Base-by-base conservation (phyloP, 345 rosid genomes). In the Garcia nutans region DNA sequence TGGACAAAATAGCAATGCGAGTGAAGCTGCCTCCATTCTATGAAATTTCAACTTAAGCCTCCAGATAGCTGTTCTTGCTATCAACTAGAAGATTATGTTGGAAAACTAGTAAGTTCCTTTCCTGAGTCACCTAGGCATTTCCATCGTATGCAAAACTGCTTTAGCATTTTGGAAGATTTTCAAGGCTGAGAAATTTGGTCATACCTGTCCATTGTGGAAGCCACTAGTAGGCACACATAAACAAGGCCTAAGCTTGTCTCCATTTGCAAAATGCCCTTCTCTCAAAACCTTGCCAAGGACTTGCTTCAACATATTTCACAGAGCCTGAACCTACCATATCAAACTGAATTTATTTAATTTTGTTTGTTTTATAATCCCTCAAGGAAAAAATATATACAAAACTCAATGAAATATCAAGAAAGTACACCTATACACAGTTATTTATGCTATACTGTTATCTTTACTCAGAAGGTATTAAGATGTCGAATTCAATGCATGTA, bases 131-230 rank as follows among this genome's bases (percentile, higher is more conserved):
- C 20, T 45, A 26, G 15, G 56, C 66, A 42, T 16, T 58, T 41
- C 64, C 10, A 65, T 68, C 16, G 6, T 28, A 67, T 24, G 72
- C n/a, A 37, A 28, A 66, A 61, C 28, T 19, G 52, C 19, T 41
- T 17, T 42, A 54, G 44, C 42, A 57, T 68, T 13, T 28, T 28
- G 11, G 17, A 37, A 69, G 52, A 59, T 60, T n/a, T 50, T 20
- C 50, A 49, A 47, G 5, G 61, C 8, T 11, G 31, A 59, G 13
- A 41, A 59, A 28, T 12, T 26, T 61, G 22, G 68, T 10, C 7
- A 63, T 74, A 90, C 94, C 90, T 41, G 84, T 63, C 90, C 92
- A 69, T 3, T 76, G 76, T 88, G 90, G 55, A 88, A 81, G 45
- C 79, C 66, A 68, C 37, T 15, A 42, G 33, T 66, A 26, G 88